Evolutionary conservation across 257 asterid species (phyloP).

Genomic region (Lavandula angustifolia): DNA sequence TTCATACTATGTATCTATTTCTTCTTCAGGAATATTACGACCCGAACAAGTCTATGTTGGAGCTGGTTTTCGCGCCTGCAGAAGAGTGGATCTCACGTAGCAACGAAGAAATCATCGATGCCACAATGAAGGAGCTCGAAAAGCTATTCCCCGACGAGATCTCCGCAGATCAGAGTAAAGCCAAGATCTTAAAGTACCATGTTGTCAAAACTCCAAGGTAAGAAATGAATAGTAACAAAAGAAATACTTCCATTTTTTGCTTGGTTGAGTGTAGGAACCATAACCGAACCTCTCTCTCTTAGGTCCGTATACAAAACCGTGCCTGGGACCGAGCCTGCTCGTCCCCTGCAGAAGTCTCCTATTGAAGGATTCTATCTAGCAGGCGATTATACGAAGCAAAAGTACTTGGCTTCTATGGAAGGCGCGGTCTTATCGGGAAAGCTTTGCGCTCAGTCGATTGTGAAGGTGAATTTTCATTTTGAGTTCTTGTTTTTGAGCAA

Average conservation of each 20-base stretch:
- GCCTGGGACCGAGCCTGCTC: constrained; percentile 90
- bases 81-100: constrained; percentile 94
- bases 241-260: background rate
- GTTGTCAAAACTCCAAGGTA: constrained; percentile 96
- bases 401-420: constrained; percentile 98
- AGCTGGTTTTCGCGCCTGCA: constrained; percentile 95
- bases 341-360: constrained; percentile 92
- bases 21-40: constrained; percentile 76
- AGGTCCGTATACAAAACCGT: constrained; percentile 95
- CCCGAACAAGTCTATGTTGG: constrained; percentile 89
- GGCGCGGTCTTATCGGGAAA: constrained; percentile 97
- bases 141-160: constrained; percentile 93
- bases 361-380: constrained; percentile 88
- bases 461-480: constrained; percentile 51
- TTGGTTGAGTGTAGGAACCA: background rate
- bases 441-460: constrained; percentile 94
- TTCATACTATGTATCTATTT: too few relatives aligned
- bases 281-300: constrained; percentile 11
- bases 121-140: constrained; percentile 96
- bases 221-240: constrained; percentile 21
- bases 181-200: constrained; percentile 86
- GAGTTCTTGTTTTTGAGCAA: background rate
- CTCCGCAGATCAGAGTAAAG: constrained; percentile 93
- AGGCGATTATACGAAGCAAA: constrained; percentile 97
- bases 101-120: constrained; percentile 80